phyloP scores from a whole-genome alignment of 1,284 basidiomycete genomes.

The Leccinum subrobustum region DNA sequence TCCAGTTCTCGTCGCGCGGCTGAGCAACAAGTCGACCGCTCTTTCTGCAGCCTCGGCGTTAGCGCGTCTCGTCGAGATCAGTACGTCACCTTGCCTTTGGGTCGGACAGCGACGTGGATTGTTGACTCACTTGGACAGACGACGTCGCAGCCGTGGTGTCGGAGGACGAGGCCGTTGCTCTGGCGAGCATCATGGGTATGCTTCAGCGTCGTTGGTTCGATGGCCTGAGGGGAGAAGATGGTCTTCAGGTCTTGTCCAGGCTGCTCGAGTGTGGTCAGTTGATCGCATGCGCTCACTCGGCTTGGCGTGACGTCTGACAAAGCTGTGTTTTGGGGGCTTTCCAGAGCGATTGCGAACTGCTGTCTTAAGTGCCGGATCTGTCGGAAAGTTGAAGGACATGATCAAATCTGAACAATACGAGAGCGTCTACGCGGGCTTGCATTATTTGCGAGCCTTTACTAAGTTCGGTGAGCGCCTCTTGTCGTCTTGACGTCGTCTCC shows the following conservation, averaged over 20 bases:
- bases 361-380: constrained; percentile 15
- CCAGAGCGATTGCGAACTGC: constrained; percentile 16
- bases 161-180: constrained; percentile 4
- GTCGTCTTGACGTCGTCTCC: not conserved
- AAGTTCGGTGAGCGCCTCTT: constrained; percentile 17
- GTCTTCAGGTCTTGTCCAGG: constrained; percentile 19
- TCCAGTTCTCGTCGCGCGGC: constrained; percentile 16
- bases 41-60: constrained; percentile 24
- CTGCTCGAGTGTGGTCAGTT: constrained; percentile 23
- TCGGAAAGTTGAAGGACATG: constrained; percentile 19
- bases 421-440: constrained; percentile 19
- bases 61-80: constrained; percentile 17
- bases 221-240: not conserved
- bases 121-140: constrained; percentile 8
- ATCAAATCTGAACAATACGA: constrained; percentile 9
- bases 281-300: not conserved
- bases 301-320: not conserved
- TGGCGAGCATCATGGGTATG: constrained; percentile 20
- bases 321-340: not conserved
- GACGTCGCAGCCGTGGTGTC: constrained; percentile 15
- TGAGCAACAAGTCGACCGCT: constrained; percentile 18
- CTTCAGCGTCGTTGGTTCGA: constrained; percentile 4
- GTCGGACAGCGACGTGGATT: not conserved
- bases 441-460: constrained; percentile 22
- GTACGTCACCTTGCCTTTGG: constrained; percentile 11